Evolutionary conservation across 2,329 filamentous ascomycete species (phyloP), one percentile per base, ranked within the genome.

Genomic region (Fusarium protoensiforme): DNA sequence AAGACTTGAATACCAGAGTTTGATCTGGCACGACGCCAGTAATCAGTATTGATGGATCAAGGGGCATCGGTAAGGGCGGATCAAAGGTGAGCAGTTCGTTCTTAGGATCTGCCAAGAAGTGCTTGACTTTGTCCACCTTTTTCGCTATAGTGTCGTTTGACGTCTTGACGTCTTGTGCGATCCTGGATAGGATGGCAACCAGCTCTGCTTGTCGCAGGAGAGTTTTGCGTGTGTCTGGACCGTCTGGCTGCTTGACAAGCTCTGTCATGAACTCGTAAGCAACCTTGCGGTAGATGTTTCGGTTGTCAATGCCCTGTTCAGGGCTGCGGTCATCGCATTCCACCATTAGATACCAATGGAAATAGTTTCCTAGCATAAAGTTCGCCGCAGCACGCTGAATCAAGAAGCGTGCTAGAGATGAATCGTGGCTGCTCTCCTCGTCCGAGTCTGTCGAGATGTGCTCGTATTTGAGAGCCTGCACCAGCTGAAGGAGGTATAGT

Each of bases 321-420:
- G 91, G 90, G 73, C 93, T 95, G 67, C 88, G 86, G 80, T 98
- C 96, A 76, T 97, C 94, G 75, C 95, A 97, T 83, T 99, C 97
- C 2, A 99, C 96, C 92, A 98, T 98, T 3, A 99, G 87, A 81
- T 98, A 99, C 96, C 96, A 99, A 81, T 98, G 94, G 62, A 99
- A 90, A 83, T 97, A 98, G 80, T 97, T 99, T 33, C 96, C 96
- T 2, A 99, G 88, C 68, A 93, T 92, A 78, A 98, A 94, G 79
- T 97, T 98, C 70, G 92, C 91, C 16, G 94, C 93, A 5, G 96
- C 97, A 38, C 96, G 90, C 1, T 93, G 91, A 64, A 99, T 96
- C 4, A 99, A 87, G 79, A 99, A 99, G 27, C 90, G 91, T 3
- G 95, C 96, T 7, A 99, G 86, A 0, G 95, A 98, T 0, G 95